Evolutionary conservation across 805 yeast species (phyloP).

Genomic region (Saccharomycopsis sp.): DNA sequence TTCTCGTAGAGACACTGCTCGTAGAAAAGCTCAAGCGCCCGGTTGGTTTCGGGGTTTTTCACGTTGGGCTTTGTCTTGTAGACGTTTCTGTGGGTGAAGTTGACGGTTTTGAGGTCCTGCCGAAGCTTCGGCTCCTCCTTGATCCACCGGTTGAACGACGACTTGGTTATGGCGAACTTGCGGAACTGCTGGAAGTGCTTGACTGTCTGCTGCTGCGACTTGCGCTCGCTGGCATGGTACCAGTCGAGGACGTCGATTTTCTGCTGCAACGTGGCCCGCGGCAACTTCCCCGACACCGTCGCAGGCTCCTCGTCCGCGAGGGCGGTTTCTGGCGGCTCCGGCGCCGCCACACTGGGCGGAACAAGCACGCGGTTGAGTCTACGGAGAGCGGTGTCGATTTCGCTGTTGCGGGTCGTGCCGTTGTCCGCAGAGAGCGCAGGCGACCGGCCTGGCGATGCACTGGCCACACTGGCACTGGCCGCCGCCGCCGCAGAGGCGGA

Average conservation of each 20-base stretch:
- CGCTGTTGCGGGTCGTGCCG: conserved; percentile 2
- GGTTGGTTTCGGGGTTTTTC: conserved; percentile 30
- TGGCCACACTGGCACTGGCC: not conserved
- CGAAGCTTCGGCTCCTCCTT: conserved; percentile 30
- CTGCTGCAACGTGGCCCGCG: conserved; percentile 34
- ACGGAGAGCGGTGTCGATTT: not conserved
- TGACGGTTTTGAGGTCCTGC: conserved; percentile 25
- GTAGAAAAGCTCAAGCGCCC: conserved; percentile 32
- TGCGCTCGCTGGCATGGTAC: conserved; percentile 29
- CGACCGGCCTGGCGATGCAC: too few species aligned
- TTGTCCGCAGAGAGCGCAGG: not conserved
- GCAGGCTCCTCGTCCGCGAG: not conserved
- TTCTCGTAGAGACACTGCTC: conserved; percentile 32
- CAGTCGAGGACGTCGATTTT: conserved; percentile 33
- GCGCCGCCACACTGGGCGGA: conserved; percentile 1
- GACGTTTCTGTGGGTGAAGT: conserved; percentile 25
- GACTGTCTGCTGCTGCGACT: conserved; percentile 32
- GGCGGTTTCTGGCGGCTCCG: not conserved
- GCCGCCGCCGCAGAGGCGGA: not conserved
- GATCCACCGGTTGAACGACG: conserved; percentile 36
- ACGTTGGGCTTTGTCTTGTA: conserved; percentile 31
- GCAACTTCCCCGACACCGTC: conserved; percentile 20
- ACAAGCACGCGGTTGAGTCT: not conserved
- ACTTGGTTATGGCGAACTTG: conserved; percentile 32
- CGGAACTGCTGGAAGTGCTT: conserved; percentile 27